Conservation (phyloP, 768 basidiomycete genomes). For the Cystobasidium tubakii region DNA sequence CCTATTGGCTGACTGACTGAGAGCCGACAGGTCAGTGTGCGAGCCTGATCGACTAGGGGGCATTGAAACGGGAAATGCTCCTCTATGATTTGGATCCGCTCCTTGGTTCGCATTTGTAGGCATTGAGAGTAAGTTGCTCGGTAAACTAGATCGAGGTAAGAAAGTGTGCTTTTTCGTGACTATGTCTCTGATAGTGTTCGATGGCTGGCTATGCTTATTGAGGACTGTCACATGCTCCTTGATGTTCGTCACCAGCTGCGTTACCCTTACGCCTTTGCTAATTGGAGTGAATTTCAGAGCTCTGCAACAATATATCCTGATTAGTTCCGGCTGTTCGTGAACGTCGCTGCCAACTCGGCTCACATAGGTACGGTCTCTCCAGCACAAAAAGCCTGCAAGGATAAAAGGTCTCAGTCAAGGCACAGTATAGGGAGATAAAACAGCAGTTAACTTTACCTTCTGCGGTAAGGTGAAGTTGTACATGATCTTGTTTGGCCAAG, state of each 20-base stretch:
- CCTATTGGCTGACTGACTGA: background rate
- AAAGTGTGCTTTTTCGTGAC: slow-evolving; percentile 66
- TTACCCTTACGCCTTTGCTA: slow-evolving; percentile 71
- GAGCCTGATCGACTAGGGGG: slow-evolving; percentile 14
- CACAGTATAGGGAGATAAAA: background rate
- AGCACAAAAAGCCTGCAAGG: slow-evolving; percentile 66
- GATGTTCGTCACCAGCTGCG: slow-evolving; percentile 62
- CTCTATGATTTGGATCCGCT: background rate
- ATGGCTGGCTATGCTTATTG: slow-evolving; percentile 51
- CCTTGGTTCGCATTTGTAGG: background rate
- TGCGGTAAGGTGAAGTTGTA: slow-evolving; percentile 83
- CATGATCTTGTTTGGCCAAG: slow-evolving; percentile 93
- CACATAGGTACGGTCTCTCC: slow-evolving; percentile 76
- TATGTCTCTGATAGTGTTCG: slow-evolving; percentile 62
- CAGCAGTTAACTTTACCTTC: slow-evolving; percentile 53
- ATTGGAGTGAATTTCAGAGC: slow-evolving; percentile 75
- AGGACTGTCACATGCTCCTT: slow-evolving; percentile 57
- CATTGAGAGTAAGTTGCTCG: background rate
- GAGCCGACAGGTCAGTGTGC: background rate
- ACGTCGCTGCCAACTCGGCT: slow-evolving; percentile 36
- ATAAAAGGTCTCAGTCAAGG: background rate
- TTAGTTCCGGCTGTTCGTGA: background rate
- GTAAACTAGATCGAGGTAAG: slow-evolving; percentile 39
- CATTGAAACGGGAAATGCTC: slow-evolving; percentile 6
- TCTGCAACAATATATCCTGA: background rate